Conservation (phyloP, 2,329 filamentous ascomycete species). For the Ceratocystis alfenasii region DNA sequence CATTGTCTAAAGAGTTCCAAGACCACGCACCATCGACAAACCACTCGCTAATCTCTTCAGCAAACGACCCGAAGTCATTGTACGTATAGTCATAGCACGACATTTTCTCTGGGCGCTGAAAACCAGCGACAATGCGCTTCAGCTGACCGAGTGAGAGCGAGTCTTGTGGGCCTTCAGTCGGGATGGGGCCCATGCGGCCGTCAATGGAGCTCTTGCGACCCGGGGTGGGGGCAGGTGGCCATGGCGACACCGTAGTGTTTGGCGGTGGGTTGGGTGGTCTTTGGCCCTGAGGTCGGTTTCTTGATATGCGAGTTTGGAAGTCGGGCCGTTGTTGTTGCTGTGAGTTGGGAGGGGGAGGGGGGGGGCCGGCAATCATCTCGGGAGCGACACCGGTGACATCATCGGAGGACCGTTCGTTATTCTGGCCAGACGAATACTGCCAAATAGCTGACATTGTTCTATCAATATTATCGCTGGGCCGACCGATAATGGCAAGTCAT, state of each 20-base stretch:
- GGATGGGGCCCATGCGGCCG: conserved; percentile 31
- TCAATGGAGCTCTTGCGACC: conserved; percentile 24
- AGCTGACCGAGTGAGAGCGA: conserved; percentile 66
- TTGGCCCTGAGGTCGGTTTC: neutral
- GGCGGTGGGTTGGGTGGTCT: conserved; percentile 6
- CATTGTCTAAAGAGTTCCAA: conserved; percentile 62
- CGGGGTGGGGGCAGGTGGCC: conserved; percentile 13
- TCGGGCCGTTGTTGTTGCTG: conserved; percentile 14
- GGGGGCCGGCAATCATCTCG: conserved; percentile 14
- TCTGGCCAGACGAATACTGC: conserved; percentile 9
- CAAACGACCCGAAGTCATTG: conserved; percentile 57
- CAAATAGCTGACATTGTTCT: conserved; percentile 20
- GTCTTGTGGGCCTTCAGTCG: conserved; percentile 33
- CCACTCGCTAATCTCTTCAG: conserved; percentile 94
- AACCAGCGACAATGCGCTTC: conserved; percentile 59
- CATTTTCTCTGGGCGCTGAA: conserved; percentile 54
- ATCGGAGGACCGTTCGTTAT: conserved; percentile 16
- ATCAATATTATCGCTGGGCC: neutral
- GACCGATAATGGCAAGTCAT: neutral
- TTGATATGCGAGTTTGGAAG: neutral
- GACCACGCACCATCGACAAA: conserved; percentile 86
- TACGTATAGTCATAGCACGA: conserved; percentile 75
- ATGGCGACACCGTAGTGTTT: neutral
- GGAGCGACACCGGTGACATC: conserved; percentile 13
- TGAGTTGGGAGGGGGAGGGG: neutral